Evolutionary conservation across 2,329 filamentous ascomycete species (phyloP), one percentile per base, ranked within the genome.

Genomic region (Raffaelea arxii): DNA sequence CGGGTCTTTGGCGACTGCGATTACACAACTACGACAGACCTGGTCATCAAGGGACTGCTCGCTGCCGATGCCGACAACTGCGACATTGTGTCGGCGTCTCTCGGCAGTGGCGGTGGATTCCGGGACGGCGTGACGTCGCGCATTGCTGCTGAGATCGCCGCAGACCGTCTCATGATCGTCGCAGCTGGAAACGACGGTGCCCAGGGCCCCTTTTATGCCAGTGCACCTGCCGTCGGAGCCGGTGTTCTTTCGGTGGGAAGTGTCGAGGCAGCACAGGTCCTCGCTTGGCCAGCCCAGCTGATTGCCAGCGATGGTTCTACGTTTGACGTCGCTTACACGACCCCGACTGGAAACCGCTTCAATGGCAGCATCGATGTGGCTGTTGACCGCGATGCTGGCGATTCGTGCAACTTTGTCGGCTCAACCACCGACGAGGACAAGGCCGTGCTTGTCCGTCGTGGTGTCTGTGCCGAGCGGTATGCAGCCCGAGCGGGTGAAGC

Each of bases 1-100:
- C 55, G 55, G 40, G 46, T 57, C 45, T 57, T 58, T 42, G 55
- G 46, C 6, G n/a, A n/a, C n/a, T 56, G 55, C 37, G 44, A 39
- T 6, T 43, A 21, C 10, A 40, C 25, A 14, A 54, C 53, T 1
- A 44, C 48, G 1, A 55, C 51, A 25, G 56, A 56, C 40, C 37
- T 56, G 19, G 48, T 58, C 6, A 42, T 57, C 25, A 52, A 55
- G 43, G 55, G 50, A 12, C 47, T 58, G 4, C 49, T 55, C 2
- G 47, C 47, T 3, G 56, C 56, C 16, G 50, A 58, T 16, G 51
- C 50, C 2, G 54, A 58, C 23, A 49, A 48, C 24, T 54, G 51
- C 36, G 55, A 56, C n/a, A 52, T 56, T 19, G 47, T 56, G n/a
- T 51, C 47, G 11, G 24, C 53, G 1, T 56, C 53, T 1, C 27